These are phyloP conservation scores for Tricholoma saponaceum DNA, from an alignment of 768 basidiomycete species.

Conservation along the genomic window DNA sequence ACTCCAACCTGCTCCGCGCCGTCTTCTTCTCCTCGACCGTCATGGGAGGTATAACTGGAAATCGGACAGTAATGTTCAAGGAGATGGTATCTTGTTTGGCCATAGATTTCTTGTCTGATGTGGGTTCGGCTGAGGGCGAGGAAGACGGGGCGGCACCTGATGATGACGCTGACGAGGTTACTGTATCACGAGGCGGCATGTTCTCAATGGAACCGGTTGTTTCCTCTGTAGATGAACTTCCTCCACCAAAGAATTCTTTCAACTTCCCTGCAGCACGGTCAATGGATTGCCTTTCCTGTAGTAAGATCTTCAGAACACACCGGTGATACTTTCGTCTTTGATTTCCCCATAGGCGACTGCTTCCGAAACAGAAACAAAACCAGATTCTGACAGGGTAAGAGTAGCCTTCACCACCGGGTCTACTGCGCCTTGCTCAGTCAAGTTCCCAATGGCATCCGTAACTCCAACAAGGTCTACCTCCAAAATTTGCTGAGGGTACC, in stretches of 20 bases:
- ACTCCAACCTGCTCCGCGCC: conserved; percentile 66
- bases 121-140: conserved; percentile 31
- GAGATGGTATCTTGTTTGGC: conserved; percentile 62
- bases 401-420: conserved; percentile 89
- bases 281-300: conserved; percentile 1
- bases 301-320: conserved; percentile 31
- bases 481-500: conserved; percentile 69
- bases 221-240: conserved; percentile 40
- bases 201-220: conserved; percentile 38
- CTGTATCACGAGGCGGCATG: conserved; percentile 36
- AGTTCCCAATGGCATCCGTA: conserved; percentile 70
- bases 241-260: conserved; percentile 80
- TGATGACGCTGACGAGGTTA: conserved; percentile 24
- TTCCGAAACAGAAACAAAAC: conserved; percentile 76
- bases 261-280: conserved; percentile 57
- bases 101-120: conserved; percentile 31
- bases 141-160: conserved; percentile 27
- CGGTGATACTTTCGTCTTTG: conserved; percentile 75
- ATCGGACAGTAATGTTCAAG: conserved; percentile 58
- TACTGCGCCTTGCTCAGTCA: conserved; percentile 75
- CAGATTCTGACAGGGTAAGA: conserved; percentile 78
- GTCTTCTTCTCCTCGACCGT: conserved; percentile 70
- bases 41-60: conserved; percentile 72
- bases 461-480: conserved; percentile 74
- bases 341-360: conserved; percentile 78